Evolutionary conservation across 2,329 filamentous ascomycete genomes (phyloP).

Genomic region (Botrytis elliptica): DNA sequence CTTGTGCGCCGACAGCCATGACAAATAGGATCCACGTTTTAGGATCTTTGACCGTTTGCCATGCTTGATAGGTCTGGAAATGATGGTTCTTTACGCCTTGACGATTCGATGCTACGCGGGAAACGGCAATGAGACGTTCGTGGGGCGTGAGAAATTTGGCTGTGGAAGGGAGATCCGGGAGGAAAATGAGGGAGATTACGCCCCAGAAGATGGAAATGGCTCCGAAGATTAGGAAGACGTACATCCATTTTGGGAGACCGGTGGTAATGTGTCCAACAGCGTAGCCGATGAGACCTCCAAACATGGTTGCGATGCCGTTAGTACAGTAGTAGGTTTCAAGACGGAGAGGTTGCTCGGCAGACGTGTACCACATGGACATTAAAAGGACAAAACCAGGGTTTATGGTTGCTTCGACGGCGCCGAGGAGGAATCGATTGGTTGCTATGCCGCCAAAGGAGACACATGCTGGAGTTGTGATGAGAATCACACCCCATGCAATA

Average conservation of each 20-base stretch:
- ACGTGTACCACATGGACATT: slow-evolving; percentile 44
- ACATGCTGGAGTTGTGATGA: slow-evolving; percentile 50
- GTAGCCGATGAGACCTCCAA: slow-evolving; percentile 48
- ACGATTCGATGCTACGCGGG: slow-evolving; percentile 51
- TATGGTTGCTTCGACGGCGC: slow-evolving; percentile 55
- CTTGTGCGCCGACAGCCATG: slow-evolving; percentile 50
- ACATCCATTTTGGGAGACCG: slow-evolving; percentile 53
- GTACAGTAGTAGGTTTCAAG: slow-evolving; percentile 44
- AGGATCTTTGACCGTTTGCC: slow-evolving; percentile 50
- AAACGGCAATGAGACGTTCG: slow-evolving; percentile 55
- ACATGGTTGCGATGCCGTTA: slow-evolving; percentile 45
- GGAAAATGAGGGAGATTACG: slow-evolving; percentile 53
- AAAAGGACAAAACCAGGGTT: slow-evolving; percentile 49
- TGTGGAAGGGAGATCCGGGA: slow-evolving; percentile 62
- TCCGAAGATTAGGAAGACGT: slow-evolving; percentile 59
- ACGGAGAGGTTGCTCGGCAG: slow-evolving; percentile 42
- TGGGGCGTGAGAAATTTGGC: slow-evolving; percentile 58
- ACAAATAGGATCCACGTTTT: slow-evolving; percentile 61
- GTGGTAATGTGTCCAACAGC: slow-evolving; percentile 58
- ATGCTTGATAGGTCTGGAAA: slow-evolving; percentile 48
- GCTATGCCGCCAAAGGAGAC: slow-evolving; percentile 60
- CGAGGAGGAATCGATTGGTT: slow-evolving; percentile 55
- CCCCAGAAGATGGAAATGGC: slow-evolving; percentile 55
- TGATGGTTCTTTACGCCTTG: slow-evolving; percentile 55
- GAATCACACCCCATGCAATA: slow-evolving; percentile 49